Evolutionary conservation across 805 yeast species (phyloP).

Genomic region (Sugiyamaella valdiviana): DNA sequence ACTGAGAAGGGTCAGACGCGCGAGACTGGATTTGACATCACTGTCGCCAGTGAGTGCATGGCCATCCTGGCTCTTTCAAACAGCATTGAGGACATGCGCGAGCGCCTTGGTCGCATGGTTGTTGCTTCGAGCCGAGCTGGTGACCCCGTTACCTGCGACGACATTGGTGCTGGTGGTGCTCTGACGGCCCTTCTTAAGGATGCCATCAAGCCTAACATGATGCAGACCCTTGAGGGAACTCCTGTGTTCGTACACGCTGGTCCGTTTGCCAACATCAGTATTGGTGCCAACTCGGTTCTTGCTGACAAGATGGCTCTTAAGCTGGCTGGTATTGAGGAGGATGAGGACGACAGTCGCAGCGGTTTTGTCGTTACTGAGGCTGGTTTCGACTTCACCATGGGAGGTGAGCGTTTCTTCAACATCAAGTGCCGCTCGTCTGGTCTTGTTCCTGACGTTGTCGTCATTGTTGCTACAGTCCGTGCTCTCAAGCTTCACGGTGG

Average conservation of each 20-base stretch:
- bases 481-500: conserved; percentile 97
- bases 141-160: conserved; percentile 87
- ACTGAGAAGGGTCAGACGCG: conserved; percentile 87
- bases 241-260: conserved; percentile 99
- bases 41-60: conserved; percentile 96
- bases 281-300: conserved; percentile 91
- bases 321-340: conserved; percentile 64
- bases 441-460: conserved; percentile 79
- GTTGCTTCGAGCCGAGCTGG: conserved; percentile 75
- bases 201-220: conserved; percentile 90
- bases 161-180: conserved; percentile 93
- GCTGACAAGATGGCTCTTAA: conserved; percentile 92
- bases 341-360: conserved; percentile 33
- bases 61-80: conserved; percentile 84
- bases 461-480: conserved; percentile 91
- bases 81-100: conserved; percentile 75
- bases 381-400: conserved; percentile 98
- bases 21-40: conserved; percentile 87
- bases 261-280: conserved; percentile 95
- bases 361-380: conserved; percentile 97
- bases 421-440: conserved; percentile 96
- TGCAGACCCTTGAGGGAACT: conserved; percentile 97
- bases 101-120: conserved; percentile 80
- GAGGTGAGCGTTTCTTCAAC: conserved; percentile 95
- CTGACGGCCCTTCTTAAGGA: conserved; percentile 89